These are phyloP conservation scores for Marchantia paleacea DNA, from an alignment of 225 moss, liverwort and hornwort species.

Conservation along the genomic window DNA sequence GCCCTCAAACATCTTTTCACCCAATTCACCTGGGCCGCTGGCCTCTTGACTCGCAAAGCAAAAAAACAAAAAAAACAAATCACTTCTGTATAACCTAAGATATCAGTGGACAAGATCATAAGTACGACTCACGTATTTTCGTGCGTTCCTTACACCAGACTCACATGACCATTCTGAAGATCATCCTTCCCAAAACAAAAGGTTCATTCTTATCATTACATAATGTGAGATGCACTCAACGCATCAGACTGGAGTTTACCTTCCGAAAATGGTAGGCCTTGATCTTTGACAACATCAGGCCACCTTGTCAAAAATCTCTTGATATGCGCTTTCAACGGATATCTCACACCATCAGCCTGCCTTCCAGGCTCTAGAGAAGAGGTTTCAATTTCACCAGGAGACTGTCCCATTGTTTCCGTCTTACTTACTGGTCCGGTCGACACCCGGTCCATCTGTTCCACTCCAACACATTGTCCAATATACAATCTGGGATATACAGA, in stretches of 20 bases:
- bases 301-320: background rate
- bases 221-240: background rate
- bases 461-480: background rate
- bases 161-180: no score
- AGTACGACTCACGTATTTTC: no score
- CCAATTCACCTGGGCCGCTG: no score
- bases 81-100: no score
- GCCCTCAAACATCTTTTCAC: no score
- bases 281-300: background rate
- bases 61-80: no score
- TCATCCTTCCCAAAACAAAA: no score
- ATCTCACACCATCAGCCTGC: background rate
- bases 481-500: background rate
- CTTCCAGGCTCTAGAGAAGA: background rate
- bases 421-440: background rate
- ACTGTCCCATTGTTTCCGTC: background rate
- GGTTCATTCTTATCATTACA: background rate
- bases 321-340: background rate
- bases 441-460: background rate
- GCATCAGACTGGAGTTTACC: background rate
- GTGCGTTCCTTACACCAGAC: no score
- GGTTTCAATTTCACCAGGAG: slow-evolving; percentile 6
- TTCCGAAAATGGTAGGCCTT: slow-evolving; percentile 5
- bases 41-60: no score
- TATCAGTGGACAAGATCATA: no score